phyloP scores from a whole-genome alignment of 306 rosid species.

The Argentina anserina region DNA sequence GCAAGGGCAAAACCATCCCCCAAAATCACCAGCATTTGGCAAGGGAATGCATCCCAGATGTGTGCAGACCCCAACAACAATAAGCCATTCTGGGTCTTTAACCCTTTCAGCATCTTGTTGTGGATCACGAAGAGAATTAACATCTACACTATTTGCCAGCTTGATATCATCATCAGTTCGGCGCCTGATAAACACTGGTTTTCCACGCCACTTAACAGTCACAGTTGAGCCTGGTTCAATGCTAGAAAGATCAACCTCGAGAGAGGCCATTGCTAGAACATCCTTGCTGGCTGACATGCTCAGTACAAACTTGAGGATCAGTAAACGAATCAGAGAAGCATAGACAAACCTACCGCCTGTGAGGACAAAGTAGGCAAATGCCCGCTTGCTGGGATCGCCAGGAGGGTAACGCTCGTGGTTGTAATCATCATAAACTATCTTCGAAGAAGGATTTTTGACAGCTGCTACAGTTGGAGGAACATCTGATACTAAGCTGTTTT shows the following conservation, averaged over 20 bases:
- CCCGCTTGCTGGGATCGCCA: constrained; percentile 89
- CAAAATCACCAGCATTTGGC: constrained; percentile 87
- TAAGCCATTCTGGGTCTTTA: constrained; percentile 80
- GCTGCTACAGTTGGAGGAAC: constrained; percentile 62
- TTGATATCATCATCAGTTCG: constrained; percentile 72
- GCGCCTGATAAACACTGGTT: constrained; percentile 87
- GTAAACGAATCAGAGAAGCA: constrained; percentile 75
- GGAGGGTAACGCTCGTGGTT: constrained; percentile 78
- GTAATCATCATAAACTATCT: constrained; percentile 66
- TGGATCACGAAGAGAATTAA: constrained; percentile 75
- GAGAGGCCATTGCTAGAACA: constrained; percentile 83
- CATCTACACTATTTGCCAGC: constrained; percentile 70
- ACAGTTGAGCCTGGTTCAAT: constrained; percentile 78
- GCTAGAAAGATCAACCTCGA: constrained; percentile 83
- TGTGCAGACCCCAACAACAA: constrained; percentile 82
- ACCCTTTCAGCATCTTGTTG: constrained; percentile 69
- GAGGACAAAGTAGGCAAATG: constrained; percentile 84
- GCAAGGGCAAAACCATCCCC: constrained; percentile 94
- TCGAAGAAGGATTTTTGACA: constrained; percentile 63
- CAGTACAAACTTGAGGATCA: constrained; percentile 75
- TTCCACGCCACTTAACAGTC: constrained; percentile 90
- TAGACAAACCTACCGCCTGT: constrained; percentile 79
- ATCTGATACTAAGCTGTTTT: constrained; percentile 43
- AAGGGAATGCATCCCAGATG: constrained; percentile 89
- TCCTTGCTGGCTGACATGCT: constrained; percentile 93